These are phyloP conservation scores for Xylaria sp. DNA, from an alignment of 2,329 filamentous ascomycete genomes.

Conservation along the genomic window DNA sequence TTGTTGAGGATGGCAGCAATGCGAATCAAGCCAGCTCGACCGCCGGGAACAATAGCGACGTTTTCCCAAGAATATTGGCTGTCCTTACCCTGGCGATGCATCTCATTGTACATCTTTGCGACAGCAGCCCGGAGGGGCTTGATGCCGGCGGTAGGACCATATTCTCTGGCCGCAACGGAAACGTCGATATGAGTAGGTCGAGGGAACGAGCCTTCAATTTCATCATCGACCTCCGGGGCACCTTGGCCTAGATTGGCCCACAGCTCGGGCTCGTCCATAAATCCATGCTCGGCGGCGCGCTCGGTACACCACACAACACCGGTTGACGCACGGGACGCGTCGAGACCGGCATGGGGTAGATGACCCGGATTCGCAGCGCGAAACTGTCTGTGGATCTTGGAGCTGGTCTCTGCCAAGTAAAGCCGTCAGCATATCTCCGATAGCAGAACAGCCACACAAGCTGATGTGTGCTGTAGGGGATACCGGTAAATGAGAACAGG, in stretches of 20 bases:
- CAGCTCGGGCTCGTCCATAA: constrained; percentile 78
- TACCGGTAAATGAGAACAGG: neutral
- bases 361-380: constrained; percentile 90
- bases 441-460: constrained; percentile 27
- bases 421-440: constrained; percentile 36
- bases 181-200: constrained; percentile 83
- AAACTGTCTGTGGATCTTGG: constrained; percentile 88
- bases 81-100: constrained; percentile 86
- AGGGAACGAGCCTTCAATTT: constrained; percentile 88
- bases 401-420: constrained; percentile 73
- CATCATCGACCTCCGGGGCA: constrained; percentile 92
- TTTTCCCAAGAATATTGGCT: constrained; percentile 98
- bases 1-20: constrained; percentile 95
- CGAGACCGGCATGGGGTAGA: constrained; percentile 88
- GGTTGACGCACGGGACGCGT: constrained; percentile 86
- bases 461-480: neutral
- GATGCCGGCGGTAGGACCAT: constrained; percentile 94
- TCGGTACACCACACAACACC: constrained; percentile 95
- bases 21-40: constrained; percentile 89
- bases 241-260: constrained; percentile 97
- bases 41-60: constrained; percentile 94
- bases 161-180: constrained; percentile 82
- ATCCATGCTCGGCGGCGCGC: constrained; percentile 89
- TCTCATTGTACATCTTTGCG: constrained; percentile 90
- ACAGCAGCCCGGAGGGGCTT: constrained; percentile 89